Conservation (phyloP, 495 filamentous ascomycete species). For the Podospora sp. region DNA sequence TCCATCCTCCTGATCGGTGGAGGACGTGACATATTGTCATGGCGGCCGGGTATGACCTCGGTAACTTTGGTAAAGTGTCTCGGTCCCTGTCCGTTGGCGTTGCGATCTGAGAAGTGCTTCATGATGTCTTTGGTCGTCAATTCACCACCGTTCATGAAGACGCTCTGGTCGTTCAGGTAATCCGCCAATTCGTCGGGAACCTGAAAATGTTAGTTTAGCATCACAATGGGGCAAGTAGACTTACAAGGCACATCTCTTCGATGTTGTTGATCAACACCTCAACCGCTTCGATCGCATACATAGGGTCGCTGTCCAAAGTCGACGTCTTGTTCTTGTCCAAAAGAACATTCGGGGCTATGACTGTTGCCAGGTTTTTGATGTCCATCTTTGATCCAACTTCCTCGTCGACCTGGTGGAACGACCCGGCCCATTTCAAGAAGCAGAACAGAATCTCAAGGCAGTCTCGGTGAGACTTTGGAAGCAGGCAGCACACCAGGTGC, state of each 20-base stretch:
- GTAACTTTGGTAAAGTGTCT: constrained; percentile 60
- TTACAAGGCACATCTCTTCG: constrained; percentile 93
- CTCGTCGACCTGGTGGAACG: constrained; percentile 96
- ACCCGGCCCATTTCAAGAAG: constrained; percentile 97
- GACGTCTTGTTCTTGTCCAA: constrained; percentile 67
- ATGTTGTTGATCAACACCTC: constrained; percentile 88
- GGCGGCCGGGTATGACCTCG: constrained; percentile 53
- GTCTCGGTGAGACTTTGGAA: constrained; percentile 92
- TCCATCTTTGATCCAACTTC: constrained; percentile 96
- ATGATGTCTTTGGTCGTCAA: constrained; percentile 97
- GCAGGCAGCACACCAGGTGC: constrained; percentile 88
- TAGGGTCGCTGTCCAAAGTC: constrained; percentile 76
- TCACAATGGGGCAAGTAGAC: constrained; percentile 34
- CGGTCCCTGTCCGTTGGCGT: constrained; percentile 55
- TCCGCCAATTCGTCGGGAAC: constrained; percentile 89
- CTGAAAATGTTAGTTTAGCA: constrained; percentile 50
- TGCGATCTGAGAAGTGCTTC: constrained; percentile 80
- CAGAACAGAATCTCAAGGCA: constrained; percentile 91
- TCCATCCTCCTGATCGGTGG: constrained; percentile 62
- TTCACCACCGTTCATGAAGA: constrained; percentile 80
- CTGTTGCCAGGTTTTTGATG: constrained; percentile 96
- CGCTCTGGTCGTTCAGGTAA: constrained; percentile 76
- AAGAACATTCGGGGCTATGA: constrained; percentile 95
- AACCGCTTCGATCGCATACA: constrained; percentile 89
- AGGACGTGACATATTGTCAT: constrained; percentile 50